phyloP scores from a whole-genome alignment of 176 grass and related monocot genomes.

The Avena atlantica region DNA sequence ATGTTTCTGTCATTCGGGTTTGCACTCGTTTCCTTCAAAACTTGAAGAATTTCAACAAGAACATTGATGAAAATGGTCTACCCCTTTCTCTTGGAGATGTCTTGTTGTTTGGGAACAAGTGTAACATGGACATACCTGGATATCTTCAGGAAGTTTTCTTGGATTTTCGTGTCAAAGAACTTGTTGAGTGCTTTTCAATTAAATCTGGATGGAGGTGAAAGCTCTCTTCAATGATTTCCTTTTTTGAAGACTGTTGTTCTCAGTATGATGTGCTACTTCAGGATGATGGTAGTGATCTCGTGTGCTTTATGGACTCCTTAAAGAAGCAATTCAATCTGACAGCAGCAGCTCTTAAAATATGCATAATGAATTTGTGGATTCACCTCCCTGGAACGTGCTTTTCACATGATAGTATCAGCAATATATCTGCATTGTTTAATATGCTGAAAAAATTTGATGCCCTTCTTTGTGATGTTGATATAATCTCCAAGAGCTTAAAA shows the following conservation, averaged over 20 bases:
- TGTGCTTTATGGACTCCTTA: constrained; percentile 48
- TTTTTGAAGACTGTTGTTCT: constrained; percentile 59
- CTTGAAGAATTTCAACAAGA: constrained; percentile 42
- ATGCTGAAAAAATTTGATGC: neutral
- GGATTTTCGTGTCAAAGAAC: constrained; percentile 59
- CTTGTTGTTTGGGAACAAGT: constrained; percentile 62
- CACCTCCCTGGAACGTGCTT: constrained; percentile 58
- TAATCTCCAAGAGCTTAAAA: constrained; percentile 53
- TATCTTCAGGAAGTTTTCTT: constrained; percentile 70
- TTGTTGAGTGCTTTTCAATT: constrained; percentile 59
- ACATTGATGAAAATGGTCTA: constrained; percentile 4
- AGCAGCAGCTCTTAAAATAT: constrained; percentile 42
- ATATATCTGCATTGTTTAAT: constrained; percentile 43
- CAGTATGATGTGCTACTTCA: constrained; percentile 51
- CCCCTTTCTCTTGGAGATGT: constrained; percentile 60
- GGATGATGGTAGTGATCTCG: constrained; percentile 1
- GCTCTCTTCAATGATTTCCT: constrained; percentile 54
- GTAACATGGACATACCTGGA: constrained; percentile 62
- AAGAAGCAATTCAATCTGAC: constrained; percentile 52
- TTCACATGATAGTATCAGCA: constrained; percentile 24
- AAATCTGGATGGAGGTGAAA: constrained; percentile 45
- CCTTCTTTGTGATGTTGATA: constrained; percentile 37
- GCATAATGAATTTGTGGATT: constrained; percentile 51
- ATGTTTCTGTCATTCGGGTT: constrained; percentile 72
- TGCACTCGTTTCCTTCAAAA: constrained; percentile 56